Base-by-base conservation (phyloP, 192 early-diverging fungal species). In the Phlyctochytrium bullatum region DNA sequence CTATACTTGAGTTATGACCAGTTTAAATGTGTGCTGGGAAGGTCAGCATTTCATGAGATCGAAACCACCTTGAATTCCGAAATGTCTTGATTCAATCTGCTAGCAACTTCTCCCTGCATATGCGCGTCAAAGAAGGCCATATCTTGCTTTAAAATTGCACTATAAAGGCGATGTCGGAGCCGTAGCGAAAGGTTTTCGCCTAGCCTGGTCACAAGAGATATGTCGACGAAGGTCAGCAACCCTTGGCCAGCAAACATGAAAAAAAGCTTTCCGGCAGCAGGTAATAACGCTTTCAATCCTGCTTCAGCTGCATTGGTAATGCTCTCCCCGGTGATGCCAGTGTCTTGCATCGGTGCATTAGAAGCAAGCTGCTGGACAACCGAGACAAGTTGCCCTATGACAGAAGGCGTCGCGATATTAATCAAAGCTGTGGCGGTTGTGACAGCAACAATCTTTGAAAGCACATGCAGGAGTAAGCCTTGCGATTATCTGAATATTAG, bases 51-150 rank as follows among this genome's bases (percentile, higher is more conserved):
- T n/a, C n/a, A n/a, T n/a, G n/a, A n/a, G n/a, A n/a, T n/a, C n/a
- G n/a, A n/a, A 24, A 14, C 54, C 16, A 57, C 54, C 54, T 78
- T 78, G 40, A 78, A 78, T 47, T 78, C 76, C 20, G 74, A 31
- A 3, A 78, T 36, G 35, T 78, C 77, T 29, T 73, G 70, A 0
- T 71, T 75, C 36, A 78, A 31, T 10, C 77, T 16, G 2, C 66
- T 62, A 3, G 54, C 64, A 28, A 78, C 33, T 33, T 78, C 67
- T 3, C 77, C 77, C 31, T 73, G 70, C 59, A 70, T 36, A 23
- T 65, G 23, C 0, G 34, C 50, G 36, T 78, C 77, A 70, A 78
- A 78, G 60, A 78, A 78, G 3, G 68, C 34, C 65, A 78, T 78
- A 61, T 78, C 77, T 40, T 79, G 71, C 34, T 3, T 20, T 34